Evolutionary conservation across 2,329 filamentous ascomycete genomes (phyloP), one percentile per base, ranked within the genome.

Genomic region (Cryoendolithus antarcticus): DNA sequence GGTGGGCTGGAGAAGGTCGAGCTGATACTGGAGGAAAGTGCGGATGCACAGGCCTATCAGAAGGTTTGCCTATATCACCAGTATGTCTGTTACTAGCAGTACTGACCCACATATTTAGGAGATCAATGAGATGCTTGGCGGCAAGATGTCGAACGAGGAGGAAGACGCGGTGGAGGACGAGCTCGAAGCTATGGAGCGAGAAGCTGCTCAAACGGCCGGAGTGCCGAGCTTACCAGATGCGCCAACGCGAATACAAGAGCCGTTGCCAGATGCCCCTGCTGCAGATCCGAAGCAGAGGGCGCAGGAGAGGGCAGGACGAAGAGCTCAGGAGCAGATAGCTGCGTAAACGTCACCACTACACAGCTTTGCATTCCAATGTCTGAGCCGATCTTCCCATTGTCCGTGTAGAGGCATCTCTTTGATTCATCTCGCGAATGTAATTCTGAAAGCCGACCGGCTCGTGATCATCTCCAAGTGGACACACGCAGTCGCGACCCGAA

Each of bases 111-210:
- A 38, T 35, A 48, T 38, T 48, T 54, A 93, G 83, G 89, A 98
- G 67, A 75, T 98, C 51, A 91, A 81, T 63, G 85, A 93, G 36
- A 83, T 95, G 74, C 75, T 98, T 2, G 83, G 80, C 28, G 83
- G 83, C 9, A 77, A 80, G 51, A 88, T 98, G 67, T 85, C 86
- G 9, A 91, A 86, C 55, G 82, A 93, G 54, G 91, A 98, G 62
- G 91, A 98, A 61, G 89, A 96, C 56, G 91, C 95, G 55, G 91
- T 98, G 29, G 91, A 98, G 59, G 88, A 95, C 55, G 91, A 98
- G 64, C 69, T 98, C 38, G 85, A 83, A 40, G 80, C 79, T 1
- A 70, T 98, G 48, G 82, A 88, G 60, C 69, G 68, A 31, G 77
- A 88, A 54, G 59, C 77, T 38, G 60, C 58, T 31, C 15, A 19